Base-by-base conservation (phyloP, 1,139 yeast species). In the Eremothecium gossypii region DNA sequence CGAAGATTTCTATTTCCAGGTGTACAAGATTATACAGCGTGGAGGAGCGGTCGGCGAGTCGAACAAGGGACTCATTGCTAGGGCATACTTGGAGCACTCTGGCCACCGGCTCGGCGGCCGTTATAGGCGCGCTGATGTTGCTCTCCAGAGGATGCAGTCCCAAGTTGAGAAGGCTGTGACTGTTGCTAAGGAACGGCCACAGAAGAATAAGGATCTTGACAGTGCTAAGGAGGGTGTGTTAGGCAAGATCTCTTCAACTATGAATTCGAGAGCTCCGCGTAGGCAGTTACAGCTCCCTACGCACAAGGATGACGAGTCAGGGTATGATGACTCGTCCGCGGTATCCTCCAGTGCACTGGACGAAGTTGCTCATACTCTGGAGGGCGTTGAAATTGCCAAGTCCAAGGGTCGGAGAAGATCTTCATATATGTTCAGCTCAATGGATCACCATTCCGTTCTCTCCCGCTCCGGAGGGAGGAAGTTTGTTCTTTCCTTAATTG, bases 131-230 rank as follows among this genome's bases (percentile, higher is more conserved):
- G 91, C 93, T n/a, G 96, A 86, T 63, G 83, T 89, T 52, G 96
- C 96, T 1, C 73, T 89, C 56, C 96, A 85, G 67, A 80, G 96
- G 71, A 89, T 91, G 96, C 97, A 91, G 68, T 96, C 89, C 60
- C 97, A 91, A 67, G 96, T 93, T 44, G 95, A 89, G 61, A 84
- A 84, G 59, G 97, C 97, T 7, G 96, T 91, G 17, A 84, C 94
- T 38, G 93, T 86, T 41, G 96, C 96, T 31, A 84, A 86, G 60
- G 95, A 86, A 57, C 74, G 79, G 56, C 91, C 94, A 32, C 56
- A 54, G 30, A 51, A 83, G 80, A 68, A 73, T 74, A 55, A 78
- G 77, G 62, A 56, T 40, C 42, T 43, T 28, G 83, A 76, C 52
- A 71, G 76, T 49, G 79, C 81, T 40, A 79, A 81, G 54, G 96